Base-by-base conservation (phyloP, 1,284 basidiomycete species). In the Ganoderma lingzhi region DNA sequence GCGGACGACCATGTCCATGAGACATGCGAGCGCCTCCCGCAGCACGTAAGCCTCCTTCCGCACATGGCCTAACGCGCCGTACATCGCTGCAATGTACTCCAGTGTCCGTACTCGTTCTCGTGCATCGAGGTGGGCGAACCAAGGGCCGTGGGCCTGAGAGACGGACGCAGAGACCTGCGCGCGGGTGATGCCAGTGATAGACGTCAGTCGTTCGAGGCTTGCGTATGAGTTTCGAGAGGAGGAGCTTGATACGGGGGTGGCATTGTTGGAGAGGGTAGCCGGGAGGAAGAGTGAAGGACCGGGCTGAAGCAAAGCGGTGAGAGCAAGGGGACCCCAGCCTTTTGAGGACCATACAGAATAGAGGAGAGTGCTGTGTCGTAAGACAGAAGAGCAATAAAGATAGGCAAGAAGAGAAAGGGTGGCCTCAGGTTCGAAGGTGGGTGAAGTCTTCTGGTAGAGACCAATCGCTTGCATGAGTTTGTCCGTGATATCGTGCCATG, bases 1-100 rank as follows among this genome's bases (percentile, higher is more conserved):
- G 73, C 90, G 92, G 35, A 95, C 92, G 64, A 97, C 82, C 69
- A 96, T 85, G 76, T 94, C 93, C 80, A 95, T 86, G 62, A 96
- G 80, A 69, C 91, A 91, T 32, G 93, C 93, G 44, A 95, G 83
- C 39, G 96, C 86, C 77, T 97, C 95, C 17, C 96, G 85, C n/a
- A 96, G 84, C 41, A 95, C 84, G 73, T 93, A 93, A 0, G 91
- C 93, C 80, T 97, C 96, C 79, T 96, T 97, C 63, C 96, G 86
- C 64, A 85, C 87, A 79, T 95, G 93, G 9, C 93, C 94, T 2
- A 98, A 79, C 73, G 88, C 91, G 12, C 91, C 86, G 78, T 93
- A 96, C 61, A 95, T 81, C 71, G 89, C 90, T 0, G 93, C 92
- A 55, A 92, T 87, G 48, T 87, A 86, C 71, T 93, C 89, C 53